These are phyloP conservation scores for Spatholobus suberectus DNA, from an alignment of 306 rosid genomes.

Conservation along the genomic window DNA sequence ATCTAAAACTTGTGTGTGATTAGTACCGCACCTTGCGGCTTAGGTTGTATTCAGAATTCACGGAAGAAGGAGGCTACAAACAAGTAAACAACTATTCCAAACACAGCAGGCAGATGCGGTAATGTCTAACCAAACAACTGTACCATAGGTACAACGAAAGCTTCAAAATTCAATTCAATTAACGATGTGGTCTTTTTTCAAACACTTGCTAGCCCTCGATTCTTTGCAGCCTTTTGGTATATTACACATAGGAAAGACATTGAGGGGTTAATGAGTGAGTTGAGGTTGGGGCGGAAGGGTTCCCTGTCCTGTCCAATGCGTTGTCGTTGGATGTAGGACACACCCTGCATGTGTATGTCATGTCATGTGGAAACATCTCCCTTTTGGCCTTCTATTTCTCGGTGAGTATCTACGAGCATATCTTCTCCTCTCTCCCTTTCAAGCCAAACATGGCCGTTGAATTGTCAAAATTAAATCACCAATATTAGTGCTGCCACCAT, in stretches of 20 bases:
- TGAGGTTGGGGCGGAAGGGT: neutral
- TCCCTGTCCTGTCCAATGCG: conserved; percentile 4
- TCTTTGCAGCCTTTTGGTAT: conserved; percentile 19
- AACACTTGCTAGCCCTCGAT: neutral
- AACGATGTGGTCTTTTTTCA: neutral
- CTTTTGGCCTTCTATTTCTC: neutral
- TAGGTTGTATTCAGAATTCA: neutral
- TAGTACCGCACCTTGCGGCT: neutral
- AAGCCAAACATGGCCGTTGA: conserved; percentile 42
- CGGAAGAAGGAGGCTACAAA: neutral
- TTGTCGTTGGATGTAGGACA: conserved; percentile 6
- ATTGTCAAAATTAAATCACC: conserved; percentile 34
- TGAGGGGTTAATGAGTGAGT: neutral
- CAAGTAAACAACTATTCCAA: conserved; percentile 5
- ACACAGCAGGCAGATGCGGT: conserved; percentile 4
- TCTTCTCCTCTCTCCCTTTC: conserved; percentile 6
- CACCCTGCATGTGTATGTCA: conserved; percentile 31
- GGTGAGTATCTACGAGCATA: too few species aligned
- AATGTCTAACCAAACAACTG: conserved; percentile 31
- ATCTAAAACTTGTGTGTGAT: neutral
- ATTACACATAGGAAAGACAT: neutral
- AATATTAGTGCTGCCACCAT: conserved; percentile 19
- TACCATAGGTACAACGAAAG: conserved; percentile 8
- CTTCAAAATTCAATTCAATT: neutral
- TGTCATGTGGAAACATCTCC: neutral